These are phyloP conservation scores for Chlorella sp. DNA, from an alignment of 139 green algal species.

Conservation along the genomic window DNA sequence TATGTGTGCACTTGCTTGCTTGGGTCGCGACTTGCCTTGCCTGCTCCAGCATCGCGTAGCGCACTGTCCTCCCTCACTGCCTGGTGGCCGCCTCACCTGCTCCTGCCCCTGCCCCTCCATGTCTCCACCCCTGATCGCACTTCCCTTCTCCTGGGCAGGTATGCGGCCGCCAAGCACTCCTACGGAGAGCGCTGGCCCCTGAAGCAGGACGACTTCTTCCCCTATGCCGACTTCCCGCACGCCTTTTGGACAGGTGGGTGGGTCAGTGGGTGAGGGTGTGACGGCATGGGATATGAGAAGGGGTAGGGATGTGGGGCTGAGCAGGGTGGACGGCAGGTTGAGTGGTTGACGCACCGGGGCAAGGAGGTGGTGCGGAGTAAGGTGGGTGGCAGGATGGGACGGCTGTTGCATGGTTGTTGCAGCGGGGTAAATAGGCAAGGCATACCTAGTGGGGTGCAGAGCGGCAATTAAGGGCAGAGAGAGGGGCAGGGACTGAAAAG, in stretches of 20 bases:
- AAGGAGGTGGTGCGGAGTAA: neutral
- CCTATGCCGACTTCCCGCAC: conserved; percentile 84
- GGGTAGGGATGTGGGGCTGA: neutral
- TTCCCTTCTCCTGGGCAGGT: conserved; percentile 37
- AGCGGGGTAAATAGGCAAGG: no score
- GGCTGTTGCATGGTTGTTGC: neutral
- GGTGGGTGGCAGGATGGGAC: neutral
- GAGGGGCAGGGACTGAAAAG: no score
- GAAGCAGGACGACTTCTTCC: conserved; percentile 92
- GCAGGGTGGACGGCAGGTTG: neutral
- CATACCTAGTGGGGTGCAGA: no score
- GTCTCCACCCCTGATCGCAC: neutral
- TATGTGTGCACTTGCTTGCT: neutral
- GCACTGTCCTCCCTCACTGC: neutral
- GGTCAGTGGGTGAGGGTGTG: neutral
- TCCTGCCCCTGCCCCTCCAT: neutral
- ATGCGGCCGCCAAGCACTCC: conserved; percentile 77
- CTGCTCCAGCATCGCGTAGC: neutral
- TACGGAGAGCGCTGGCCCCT: conserved; percentile 66
- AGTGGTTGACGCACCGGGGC: neutral
- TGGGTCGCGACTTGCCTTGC: neutral
- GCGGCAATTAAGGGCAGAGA: no score
- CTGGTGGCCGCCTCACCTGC: neutral
- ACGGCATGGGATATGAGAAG: no score
- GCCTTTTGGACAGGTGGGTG: conserved; percentile 87